phyloP scores from a whole-genome alignment of 1,284 basidiomycete species.

The Ceratobasidium sp. region DNA sequence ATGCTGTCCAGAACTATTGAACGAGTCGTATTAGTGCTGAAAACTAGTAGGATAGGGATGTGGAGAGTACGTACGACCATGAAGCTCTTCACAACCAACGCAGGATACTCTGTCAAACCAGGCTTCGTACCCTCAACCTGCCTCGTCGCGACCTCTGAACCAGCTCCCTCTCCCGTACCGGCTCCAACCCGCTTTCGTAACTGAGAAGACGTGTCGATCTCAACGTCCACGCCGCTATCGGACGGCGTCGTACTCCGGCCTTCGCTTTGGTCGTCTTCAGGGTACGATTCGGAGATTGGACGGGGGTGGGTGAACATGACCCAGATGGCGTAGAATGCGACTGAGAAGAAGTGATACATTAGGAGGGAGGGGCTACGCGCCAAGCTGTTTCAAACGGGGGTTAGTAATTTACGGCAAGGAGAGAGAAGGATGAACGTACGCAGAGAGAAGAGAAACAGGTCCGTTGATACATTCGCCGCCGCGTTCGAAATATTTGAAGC shows the following conservation, averaged over 20 bases:
- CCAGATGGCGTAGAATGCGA: slow-evolving; percentile 94
- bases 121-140: slow-evolving; percentile 51
- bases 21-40: slow-evolving; percentile 10
- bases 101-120: slow-evolving; percentile 68
- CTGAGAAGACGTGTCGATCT: not conserved
- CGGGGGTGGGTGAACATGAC: slow-evolving; percentile 80
- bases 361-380: slow-evolving; percentile 81
- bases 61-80: slow-evolving; percentile 63
- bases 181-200: slow-evolving; percentile 31
- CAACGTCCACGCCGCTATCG: slow-evolving; percentile 32
- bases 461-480: slow-evolving; percentile 91
- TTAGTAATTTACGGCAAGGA: not conserved
- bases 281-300: slow-evolving; percentile 47
- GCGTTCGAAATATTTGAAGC: slow-evolving; percentile 97
- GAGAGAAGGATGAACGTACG: not conserved
- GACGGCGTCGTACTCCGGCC: slow-evolving; percentile 9
- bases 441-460: slow-evolving; percentile 85
- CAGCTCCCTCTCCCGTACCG: not conserved
- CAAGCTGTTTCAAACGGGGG: slow-evolving; percentile 54
- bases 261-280: slow-evolving; percentile 1
- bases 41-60: not conserved
- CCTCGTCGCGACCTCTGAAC: slow-evolving; percentile 28
- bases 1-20: slow-evolving; percentile 81
- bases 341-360: slow-evolving; percentile 92
- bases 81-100: slow-evolving; percentile 63